phyloP scores from a whole-genome alignment of 306 rosid species.

The Sindora glabra region DNA sequence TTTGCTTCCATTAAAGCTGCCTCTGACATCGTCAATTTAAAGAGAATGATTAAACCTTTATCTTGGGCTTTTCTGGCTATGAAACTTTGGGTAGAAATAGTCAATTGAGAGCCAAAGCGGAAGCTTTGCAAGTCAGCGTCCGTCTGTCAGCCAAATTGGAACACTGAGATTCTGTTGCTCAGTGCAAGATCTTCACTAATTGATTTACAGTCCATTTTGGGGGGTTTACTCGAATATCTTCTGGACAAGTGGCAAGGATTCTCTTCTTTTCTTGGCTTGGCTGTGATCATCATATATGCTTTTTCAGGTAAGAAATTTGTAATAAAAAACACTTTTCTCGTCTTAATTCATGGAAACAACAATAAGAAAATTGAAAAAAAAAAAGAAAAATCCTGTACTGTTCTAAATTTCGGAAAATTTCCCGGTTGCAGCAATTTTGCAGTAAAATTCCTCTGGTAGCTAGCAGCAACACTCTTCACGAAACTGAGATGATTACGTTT shows the following conservation, averaged over 20 bases:
- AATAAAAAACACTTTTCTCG: background rate
- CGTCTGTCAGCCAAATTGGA: constrained; percentile 14
- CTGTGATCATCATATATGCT: constrained; percentile 27
- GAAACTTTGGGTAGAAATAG: background rate
- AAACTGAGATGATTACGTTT: constrained; percentile 66
- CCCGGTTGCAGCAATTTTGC: constrained; percentile 18
- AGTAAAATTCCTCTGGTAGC: background rate
- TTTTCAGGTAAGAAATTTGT: constrained; percentile 32
- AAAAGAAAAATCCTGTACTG: too few species aligned
- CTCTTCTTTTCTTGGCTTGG: constrained; percentile 7
- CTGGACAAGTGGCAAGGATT: constrained; percentile 20
- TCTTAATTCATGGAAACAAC: constrained; percentile 5
- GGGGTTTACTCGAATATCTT: constrained; percentile 4
- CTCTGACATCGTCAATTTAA: background rate
- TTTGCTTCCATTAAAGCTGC: constrained; percentile 8
- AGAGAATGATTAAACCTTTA: background rate
- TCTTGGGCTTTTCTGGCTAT: background rate
- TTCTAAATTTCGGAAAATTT: constrained; percentile 14
- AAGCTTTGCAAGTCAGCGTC: constrained; percentile 12
- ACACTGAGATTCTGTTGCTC: constrained; percentile 14
- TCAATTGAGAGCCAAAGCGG: background rate
- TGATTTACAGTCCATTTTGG: background rate
- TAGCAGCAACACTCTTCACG: background rate
- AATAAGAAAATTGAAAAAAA: too few species aligned
- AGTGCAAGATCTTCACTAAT: background rate